Base-by-base conservation (phyloP, 768 basidiomycete species). In the Naganishia kalamii region DNA sequence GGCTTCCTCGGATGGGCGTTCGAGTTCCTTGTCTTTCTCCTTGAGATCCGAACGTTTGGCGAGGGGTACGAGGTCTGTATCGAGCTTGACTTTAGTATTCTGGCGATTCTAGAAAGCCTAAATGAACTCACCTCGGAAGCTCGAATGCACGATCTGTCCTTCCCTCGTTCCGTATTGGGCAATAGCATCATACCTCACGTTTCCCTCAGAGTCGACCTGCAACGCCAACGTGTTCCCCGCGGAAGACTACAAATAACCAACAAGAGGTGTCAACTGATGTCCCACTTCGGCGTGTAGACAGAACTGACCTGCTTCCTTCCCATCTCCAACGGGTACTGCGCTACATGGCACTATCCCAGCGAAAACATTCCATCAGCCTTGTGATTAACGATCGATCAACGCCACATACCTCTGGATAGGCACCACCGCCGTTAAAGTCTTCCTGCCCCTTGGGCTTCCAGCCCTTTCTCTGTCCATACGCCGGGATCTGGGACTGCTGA, bases 141-240 rank as follows among this genome's bases (percentile, higher is more conserved):
- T 91, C 0, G 92, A 92, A 75, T 98, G 94, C 12, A 98, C 84
- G 61, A 86, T 80, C 77, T 90, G 90, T 70, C 88, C 91, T 1
- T 84, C 82, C 23, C 90, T 86, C 73, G 96, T 90, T 43, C 96
- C 96, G 79, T 98, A 92, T 67, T 88, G 87, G 10, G 94, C 94
- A 70, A 98, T 97, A 59, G 90, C 93, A 78, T 96, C 93, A 75
- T 97, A 99, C 68, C 90, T 88, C 59, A 98, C 92, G 68, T 92
- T 93, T 49, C 96, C 96, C 77, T 96, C 93, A 65, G 85, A 85
- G 74, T 99, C 94, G 30, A 98, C 94, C 83, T 94, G 93, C 3
- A 99, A 84, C 5, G 96, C 92, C 10, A 99, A 84, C 0, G 96
- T 98, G 72, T 93, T 94, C 6, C 94, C 94, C 25, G 89, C 86